Conservation (phyloP, 352 stramenopile genomes). For the Phytophthora europaea region DNA sequence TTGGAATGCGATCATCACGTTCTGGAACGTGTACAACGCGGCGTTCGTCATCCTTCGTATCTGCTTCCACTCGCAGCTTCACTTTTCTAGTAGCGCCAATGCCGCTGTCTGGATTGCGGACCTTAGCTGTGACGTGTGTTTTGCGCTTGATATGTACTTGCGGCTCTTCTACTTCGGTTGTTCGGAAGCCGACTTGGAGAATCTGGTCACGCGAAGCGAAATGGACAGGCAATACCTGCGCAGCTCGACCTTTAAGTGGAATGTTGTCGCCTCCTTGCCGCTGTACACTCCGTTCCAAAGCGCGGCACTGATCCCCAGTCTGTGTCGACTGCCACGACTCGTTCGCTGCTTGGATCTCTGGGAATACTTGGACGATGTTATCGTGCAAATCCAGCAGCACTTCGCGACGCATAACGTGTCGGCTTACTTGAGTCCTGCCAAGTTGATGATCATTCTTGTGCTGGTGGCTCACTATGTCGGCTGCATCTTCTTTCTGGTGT, state of each 20-base stretch:
- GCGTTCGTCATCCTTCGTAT: slow-evolving; percentile 77
- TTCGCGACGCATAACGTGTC: slow-evolving; percentile 78
- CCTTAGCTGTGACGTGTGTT: slow-evolving; percentile 61
- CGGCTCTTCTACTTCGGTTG: slow-evolving; percentile 73
- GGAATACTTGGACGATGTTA: slow-evolving; percentile 69
- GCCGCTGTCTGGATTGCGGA: slow-evolving; percentile 50
- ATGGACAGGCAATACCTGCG: slow-evolving; percentile 48
- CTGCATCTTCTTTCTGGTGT: slow-evolving; percentile 80
- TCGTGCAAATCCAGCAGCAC: slow-evolving; percentile 74
- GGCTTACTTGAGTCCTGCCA: slow-evolving; percentile 72
- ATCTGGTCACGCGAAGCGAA: slow-evolving; percentile 52
- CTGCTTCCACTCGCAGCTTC: slow-evolving; percentile 65
- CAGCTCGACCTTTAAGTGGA: slow-evolving; percentile 54
- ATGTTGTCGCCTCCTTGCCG: slow-evolving; percentile 67
- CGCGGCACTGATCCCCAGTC: slow-evolving; percentile 39
- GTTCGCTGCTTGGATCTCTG: slow-evolving; percentile 63
- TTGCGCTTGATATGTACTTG: slow-evolving; percentile 73
- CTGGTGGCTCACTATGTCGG: slow-evolving; percentile 69
- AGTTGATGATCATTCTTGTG: slow-evolving; percentile 78
- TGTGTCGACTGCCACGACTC: slow-evolving; percentile 68
- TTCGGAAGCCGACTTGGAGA: slow-evolving; percentile 50
- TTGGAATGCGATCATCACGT: slow-evolving; percentile 65
- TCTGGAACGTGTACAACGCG: slow-evolving; percentile 78
- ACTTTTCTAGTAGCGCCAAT: slow-evolving; percentile 37
- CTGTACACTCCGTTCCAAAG: slow-evolving; percentile 47